Base-by-base conservation (phyloP, 495 filamentous ascomycete genomes). In the Chaetomium fimeti region DNA sequence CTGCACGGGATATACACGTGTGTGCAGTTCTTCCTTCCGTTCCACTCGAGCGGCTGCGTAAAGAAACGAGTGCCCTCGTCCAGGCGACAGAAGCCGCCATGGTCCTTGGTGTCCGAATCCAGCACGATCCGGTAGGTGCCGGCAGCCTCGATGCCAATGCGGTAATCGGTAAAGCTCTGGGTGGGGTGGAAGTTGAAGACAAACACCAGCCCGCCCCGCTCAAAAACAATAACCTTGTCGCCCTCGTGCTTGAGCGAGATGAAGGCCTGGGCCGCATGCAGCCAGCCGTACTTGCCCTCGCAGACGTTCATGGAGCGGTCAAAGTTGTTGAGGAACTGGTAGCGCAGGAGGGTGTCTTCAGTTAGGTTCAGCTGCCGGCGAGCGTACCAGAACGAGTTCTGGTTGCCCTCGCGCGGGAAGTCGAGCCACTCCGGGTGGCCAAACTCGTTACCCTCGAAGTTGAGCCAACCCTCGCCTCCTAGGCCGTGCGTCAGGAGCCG, bases 401-500 rank as follows among this genome's bases (percentile, higher is more conserved):
- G 78, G 82, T 98, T 98, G 53, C 95, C 94, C 65, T 84, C 92
- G 36, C 94, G 89, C 13, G 94, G 94, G 78, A 98, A 98, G 75
- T 98, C 94, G 61, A 98, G 91, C 94, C 94, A 98, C 80, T 98
- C 94, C 0, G 94, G 94, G 75, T 98, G 94, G 1, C 94, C 94
- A 75, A 98, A 98, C 75, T 98, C 94, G 76, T 98, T 98, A 65
- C 93, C 94, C 77, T 96, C 92, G 71, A 98, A 98, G 79, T 97
- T 98, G 59, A 98, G 91, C 71, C 95, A 98, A 45, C 93, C 94
- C 77, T 98, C 94, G 66, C 94, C 94, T 57, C 95, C 94, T n/a
- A 98, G 85, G 36, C 81, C 86, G 77, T 98, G 95, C 25, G 94
- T 98, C 61, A 98, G 78, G 9, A 98, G 85, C 18, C 94, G 89